Evolutionary conservation across 1,139 yeast genomes (phyloP).

Genomic region (Scheffersomyces titani): DNA sequence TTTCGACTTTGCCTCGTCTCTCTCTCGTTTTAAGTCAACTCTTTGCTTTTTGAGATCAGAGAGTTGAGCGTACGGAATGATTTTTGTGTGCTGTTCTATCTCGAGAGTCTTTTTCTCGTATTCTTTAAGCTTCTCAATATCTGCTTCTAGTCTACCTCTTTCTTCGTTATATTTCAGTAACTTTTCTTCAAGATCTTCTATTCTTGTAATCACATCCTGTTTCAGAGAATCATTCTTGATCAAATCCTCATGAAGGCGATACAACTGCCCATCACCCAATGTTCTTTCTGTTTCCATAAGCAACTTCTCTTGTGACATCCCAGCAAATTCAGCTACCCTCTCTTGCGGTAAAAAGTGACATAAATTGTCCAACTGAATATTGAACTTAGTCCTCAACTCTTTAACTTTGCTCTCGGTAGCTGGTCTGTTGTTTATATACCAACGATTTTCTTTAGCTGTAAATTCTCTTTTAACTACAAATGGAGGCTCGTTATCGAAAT

Average conservation of each 20-base stretch:
- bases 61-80: slow-evolving; percentile 63
- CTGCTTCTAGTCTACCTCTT: slow-evolving; percentile 33
- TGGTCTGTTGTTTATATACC: slow-evolving; percentile 55
- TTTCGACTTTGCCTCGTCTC: slow-evolving; percentile 39
- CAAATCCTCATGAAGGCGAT: slow-evolving; percentile 57
- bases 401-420: slow-evolving; percentile 50
- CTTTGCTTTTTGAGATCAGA: slow-evolving; percentile 53
- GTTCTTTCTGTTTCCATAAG: slow-evolving; percentile 82
- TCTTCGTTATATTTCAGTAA: slow-evolving; percentile 34
- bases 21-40: slow-evolving; percentile 39
- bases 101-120: slow-evolving; percentile 44
- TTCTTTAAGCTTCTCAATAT: slow-evolving; percentile 39
- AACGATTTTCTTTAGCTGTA: slow-evolving; percentile 51
- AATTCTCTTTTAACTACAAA: slow-evolving; percentile 39
- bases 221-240: slow-evolving; percentile 51
- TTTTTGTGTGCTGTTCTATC: slow-evolving; percentile 47
- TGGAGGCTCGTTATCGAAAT: slow-evolving; percentile 27
- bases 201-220: slow-evolving; percentile 23
- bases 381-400: slow-evolving; percentile 47
- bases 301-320: slow-evolving; percentile 72
- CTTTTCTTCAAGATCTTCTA: slow-evolving; percentile 30
- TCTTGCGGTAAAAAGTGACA: slow-evolving; percentile 97
- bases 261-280: slow-evolving; percentile 62
- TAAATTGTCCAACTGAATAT: slow-evolving; percentile 85
- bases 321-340: slow-evolving; percentile 90